phyloP scores from a whole-genome alignment of 2,329 filamentous ascomycete genomes.

The Colletotrichum lupini region DNA sequence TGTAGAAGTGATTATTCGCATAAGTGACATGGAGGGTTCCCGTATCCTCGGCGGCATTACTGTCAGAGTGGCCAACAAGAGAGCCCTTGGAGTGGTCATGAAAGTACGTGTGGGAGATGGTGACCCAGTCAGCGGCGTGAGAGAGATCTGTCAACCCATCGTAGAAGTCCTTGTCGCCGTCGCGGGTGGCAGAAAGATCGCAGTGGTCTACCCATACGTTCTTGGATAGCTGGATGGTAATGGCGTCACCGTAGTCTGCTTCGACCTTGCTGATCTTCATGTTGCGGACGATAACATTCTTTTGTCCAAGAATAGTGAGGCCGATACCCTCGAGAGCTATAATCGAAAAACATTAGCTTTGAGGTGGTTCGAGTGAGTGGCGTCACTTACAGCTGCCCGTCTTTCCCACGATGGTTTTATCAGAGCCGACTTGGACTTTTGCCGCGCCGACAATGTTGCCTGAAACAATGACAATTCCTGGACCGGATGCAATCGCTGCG shows the following conservation, averaged over 20 bases:
- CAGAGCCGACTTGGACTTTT: slow-evolving; percentile 50
- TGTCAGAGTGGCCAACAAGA: slow-evolving; percentile 67
- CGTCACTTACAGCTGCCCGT: slow-evolving; percentile 35
- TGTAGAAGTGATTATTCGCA: slow-evolving; percentile 70
- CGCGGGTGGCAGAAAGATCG: slow-evolving; percentile 62
- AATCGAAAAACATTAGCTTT: not conserved
- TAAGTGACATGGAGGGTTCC: slow-evolving; percentile 71
- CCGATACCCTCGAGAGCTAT: slow-evolving; percentile 53
- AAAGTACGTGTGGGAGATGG: slow-evolving; percentile 47
- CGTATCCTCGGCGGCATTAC: slow-evolving; percentile 63
- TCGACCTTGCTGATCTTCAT: slow-evolving; percentile 65
- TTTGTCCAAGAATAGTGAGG: slow-evolving; percentile 58
- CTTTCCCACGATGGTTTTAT: slow-evolving; percentile 54
- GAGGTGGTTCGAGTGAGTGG: not conserved
- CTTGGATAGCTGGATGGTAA: slow-evolving; percentile 62
- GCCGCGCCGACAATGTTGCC: slow-evolving; percentile 49
- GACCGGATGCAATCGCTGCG: slow-evolving; percentile 51
- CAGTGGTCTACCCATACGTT: slow-evolving; percentile 74
- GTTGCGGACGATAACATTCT: slow-evolving; percentile 70
- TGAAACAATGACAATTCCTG: slow-evolving; percentile 48
- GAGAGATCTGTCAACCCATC: slow-evolving; percentile 71
- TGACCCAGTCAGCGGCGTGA: slow-evolving; percentile 70
- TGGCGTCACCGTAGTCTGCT: slow-evolving; percentile 65
- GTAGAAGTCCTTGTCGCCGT: slow-evolving; percentile 73
- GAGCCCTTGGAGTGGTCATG: slow-evolving; percentile 67